Conservation (phyloP, 306 rosid species). For the Cotoneaster glaucophyllus region DNA sequence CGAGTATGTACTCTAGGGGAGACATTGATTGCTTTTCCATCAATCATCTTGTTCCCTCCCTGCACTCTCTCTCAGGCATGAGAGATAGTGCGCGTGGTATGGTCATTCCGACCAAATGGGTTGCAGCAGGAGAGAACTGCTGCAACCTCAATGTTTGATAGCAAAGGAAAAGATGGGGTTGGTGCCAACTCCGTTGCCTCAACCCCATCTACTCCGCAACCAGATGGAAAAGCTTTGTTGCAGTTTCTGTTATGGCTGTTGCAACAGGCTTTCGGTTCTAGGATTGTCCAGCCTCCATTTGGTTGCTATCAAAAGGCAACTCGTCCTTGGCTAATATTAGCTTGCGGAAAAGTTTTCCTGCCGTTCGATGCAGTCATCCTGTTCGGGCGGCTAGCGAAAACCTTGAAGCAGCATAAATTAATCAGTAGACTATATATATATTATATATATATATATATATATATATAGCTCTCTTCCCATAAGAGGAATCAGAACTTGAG, state of each 20-base stretch:
- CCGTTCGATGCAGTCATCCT: constrained; percentile 21
- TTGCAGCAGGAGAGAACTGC: constrained; percentile 64
- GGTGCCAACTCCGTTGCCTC: constrained; percentile 18
- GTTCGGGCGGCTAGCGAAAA: constrained; percentile 6
- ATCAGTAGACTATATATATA: constrained; percentile 18
- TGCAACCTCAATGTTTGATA: constrained; percentile 64
- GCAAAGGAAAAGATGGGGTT: constrained; percentile 28
- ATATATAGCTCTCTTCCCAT: constrained; percentile 20
- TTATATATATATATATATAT: no score
- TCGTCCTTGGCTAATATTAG: constrained; percentile 83
- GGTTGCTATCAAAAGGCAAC: constrained; percentile 59
- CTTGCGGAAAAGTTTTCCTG: constrained; percentile 4
- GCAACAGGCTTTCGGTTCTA: constrained; percentile 17
- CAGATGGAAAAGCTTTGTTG: constrained; percentile 36
- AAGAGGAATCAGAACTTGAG: constrained; percentile 27
- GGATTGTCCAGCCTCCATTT: constrained; percentile 31
- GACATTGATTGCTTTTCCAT: constrained; percentile 38
- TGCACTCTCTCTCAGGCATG: constrained; percentile 49
- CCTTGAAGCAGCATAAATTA: constrained; percentile 14
- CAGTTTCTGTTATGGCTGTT: constrained; percentile 12
- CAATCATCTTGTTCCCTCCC: constrained; percentile 41
- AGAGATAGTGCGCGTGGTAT: constrained; percentile 42
- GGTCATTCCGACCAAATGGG: constrained; percentile 63
- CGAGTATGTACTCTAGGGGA: constrained; percentile 55
- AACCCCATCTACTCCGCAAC: constrained; percentile 35